Base-by-base conservation (phyloP, 768 basidiomycete genomes). In the Kwoniella sp. region DNA sequence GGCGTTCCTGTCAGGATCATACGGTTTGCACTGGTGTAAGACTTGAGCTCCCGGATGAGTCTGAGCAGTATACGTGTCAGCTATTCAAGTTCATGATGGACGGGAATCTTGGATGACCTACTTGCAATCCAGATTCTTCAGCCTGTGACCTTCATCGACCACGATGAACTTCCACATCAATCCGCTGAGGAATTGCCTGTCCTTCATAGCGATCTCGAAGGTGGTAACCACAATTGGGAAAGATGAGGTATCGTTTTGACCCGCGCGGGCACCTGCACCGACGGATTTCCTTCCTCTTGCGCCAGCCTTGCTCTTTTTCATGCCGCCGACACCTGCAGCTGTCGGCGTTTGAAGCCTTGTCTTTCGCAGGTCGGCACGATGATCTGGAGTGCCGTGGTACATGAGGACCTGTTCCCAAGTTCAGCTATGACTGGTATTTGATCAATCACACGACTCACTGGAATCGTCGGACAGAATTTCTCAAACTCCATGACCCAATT, bases 1-100 rank as follows among this genome's bases (percentile, higher is more conserved):
- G 95, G 95, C 15, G 95, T 99, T 26, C 95, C 95, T 0, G 92
- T 98, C 56, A 99, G 75, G 52, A 99, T 86, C 82, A 96, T 86
- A 40, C 95, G 78, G 34, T 89, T 88, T 0, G 86, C 89, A 47
- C 84, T 84, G 1, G 78, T 77, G 69, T 90, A 91, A 63, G 83
- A 82, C 76, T 91, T 92, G 61, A 99, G 86, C 73, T 93, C 89
- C 52, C 80, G 80, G 75, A 96, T 88, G 14, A 96, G 81, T 43
- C 77, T 77, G 29, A 1, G 11, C 15, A 14, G 23, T 42, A 23
- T 31, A n/a, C 5, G 0, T 0, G 23, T 43, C 37, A 36, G 8
- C 40, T n/a, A n/a, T n/a, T n/a, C n/a, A n/a, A n/a, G n/a, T n/a
- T 38, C 15, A 19, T 19, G 34, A 36, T 36, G 15, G 34, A 36